These are phyloP conservation scores for Tuber indicum DNA, from an alignment of 495 filamentous ascomycete species.

Conservation along the genomic window DNA sequence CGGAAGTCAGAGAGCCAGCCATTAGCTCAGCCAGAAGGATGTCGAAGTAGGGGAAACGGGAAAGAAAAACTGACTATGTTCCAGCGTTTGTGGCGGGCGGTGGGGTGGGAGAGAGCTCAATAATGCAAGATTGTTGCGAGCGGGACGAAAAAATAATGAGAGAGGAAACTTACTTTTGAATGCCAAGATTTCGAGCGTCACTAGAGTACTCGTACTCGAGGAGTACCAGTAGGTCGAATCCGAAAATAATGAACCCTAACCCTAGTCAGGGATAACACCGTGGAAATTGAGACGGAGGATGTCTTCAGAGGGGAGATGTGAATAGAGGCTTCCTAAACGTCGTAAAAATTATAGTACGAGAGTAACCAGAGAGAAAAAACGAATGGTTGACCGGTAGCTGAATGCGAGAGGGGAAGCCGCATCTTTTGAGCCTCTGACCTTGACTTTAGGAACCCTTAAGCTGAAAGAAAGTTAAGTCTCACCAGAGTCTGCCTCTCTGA, in stretches of 20 bases:
- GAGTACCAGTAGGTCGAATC: background rate
- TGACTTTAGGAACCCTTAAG: background rate
- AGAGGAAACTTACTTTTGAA: background rate
- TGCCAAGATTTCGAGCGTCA: background rate
- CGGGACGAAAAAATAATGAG: background rate
- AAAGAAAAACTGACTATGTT: background rate
- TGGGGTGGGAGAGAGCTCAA: background rate
- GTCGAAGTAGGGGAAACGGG: background rate
- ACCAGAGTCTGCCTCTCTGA: background rate
- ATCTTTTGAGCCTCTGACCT: background rate
- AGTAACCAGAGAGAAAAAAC: background rate
- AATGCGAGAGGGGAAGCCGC: background rate
- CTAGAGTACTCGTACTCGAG: too few relatives aligned
- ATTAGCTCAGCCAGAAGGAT: slow-evolving; percentile 2
- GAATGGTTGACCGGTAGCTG: background rate
- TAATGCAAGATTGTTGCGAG: background rate
- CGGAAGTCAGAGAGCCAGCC: slow-evolving; percentile 34
- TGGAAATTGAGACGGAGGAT: background rate
- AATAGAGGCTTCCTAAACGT: background rate
- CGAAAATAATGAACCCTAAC: background rate
- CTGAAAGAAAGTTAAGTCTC: background rate
- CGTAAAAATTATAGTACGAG: background rate
- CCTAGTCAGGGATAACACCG: background rate
- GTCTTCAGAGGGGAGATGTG: background rate
- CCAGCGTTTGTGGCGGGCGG: background rate